These are phyloP conservation scores for Sugiyamaella americana DNA, from an alignment of 805 yeast species.

Conservation along the genomic window DNA sequence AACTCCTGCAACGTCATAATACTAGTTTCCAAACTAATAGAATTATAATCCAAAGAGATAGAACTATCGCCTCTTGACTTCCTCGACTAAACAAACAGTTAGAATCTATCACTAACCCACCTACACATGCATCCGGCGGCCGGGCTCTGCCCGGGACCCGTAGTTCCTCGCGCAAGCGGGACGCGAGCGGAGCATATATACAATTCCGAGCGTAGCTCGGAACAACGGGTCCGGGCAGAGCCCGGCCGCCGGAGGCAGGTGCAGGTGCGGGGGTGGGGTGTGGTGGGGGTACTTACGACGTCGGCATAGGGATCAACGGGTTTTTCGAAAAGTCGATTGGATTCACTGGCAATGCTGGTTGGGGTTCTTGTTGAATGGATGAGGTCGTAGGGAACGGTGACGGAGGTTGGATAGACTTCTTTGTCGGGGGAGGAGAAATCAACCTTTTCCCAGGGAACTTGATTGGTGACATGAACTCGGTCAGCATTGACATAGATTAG, in stretches of 20 bases:
- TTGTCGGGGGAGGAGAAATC: slow-evolving; percentile 3
- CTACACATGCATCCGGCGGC: neutral
- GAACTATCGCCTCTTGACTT: neutral
- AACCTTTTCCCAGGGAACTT: slow-evolving; percentile 21
- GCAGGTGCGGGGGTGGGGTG: no score
- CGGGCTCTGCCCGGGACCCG: neutral
- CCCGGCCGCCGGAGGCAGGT: neutral
- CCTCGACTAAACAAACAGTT: neutral
- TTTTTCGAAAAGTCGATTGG: slow-evolving; percentile 6
- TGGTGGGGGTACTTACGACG: slow-evolving; percentile 5
- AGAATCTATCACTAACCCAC: no score
- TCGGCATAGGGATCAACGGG: slow-evolving; percentile 6
- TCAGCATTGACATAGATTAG: slow-evolving; percentile 20
- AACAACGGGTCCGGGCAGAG: neutral
- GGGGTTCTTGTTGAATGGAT: slow-evolving; percentile 2
- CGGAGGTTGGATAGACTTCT: slow-evolving; percentile 7
- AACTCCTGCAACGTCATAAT: slow-evolving; percentile 7
- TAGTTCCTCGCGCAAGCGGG: neutral
- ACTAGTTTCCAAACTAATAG: slow-evolving; percentile 7
- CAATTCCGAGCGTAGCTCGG: no score
- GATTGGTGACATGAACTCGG: slow-evolving; percentile 13
- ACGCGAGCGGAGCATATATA: neutral
- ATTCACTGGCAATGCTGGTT: slow-evolving; percentile 4
- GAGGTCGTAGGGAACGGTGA: slow-evolving; percentile 11
- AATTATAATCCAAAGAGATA: slow-evolving; percentile 6